Evolutionary conservation across 2,329 filamentous ascomycete species (phyloP).

Genomic region (Amphichorda felina): DNA sequence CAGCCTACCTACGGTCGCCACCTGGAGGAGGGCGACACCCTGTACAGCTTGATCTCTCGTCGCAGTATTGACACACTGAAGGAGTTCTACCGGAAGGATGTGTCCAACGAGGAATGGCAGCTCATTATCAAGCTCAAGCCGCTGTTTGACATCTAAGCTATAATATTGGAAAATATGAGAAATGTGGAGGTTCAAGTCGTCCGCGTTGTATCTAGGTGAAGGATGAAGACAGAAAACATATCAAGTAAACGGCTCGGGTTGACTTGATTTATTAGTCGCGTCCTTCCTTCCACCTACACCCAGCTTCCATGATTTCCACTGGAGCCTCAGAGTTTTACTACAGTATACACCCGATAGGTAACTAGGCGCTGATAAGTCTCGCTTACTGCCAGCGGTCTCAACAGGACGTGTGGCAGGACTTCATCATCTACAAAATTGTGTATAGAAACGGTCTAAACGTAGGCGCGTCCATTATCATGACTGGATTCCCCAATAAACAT

Average conservation of each 20-base stretch:
- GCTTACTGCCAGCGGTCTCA: too few relatives aligned
- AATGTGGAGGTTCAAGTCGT: not conserved
- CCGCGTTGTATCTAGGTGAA: too few relatives aligned
- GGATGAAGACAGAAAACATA: too few relatives aligned
- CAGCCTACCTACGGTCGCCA: slow-evolving; percentile 94
- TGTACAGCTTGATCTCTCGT: slow-evolving; percentile 83
- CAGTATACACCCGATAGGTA: too few relatives aligned
- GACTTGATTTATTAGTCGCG: too few relatives aligned
- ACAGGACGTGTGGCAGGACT: too few relatives aligned
- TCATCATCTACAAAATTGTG: too few relatives aligned
- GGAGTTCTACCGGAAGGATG: slow-evolving; percentile 84
- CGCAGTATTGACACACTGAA: slow-evolving; percentile 90
- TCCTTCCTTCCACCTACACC: too few relatives aligned
- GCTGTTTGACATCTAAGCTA: slow-evolving; percentile 78
- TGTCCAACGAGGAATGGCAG: slow-evolving; percentile 86
- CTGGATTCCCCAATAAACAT: not conserved
- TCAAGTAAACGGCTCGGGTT: too few relatives aligned
- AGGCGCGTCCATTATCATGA: slow-evolving; percentile 2
- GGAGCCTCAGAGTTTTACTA: too few relatives aligned
- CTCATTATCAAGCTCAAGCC: slow-evolving; percentile 94
- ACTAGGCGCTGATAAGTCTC: too few relatives aligned
- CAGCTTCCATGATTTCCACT: too few relatives aligned
- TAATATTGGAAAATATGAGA: slow-evolving; percentile 7
- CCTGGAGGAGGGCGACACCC: slow-evolving; percentile 76
- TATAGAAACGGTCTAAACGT: slow-evolving; percentile 2